Evolutionary conservation across 257 asterid species (phyloP).

Genomic region (Solanum bukasovii): DNA sequence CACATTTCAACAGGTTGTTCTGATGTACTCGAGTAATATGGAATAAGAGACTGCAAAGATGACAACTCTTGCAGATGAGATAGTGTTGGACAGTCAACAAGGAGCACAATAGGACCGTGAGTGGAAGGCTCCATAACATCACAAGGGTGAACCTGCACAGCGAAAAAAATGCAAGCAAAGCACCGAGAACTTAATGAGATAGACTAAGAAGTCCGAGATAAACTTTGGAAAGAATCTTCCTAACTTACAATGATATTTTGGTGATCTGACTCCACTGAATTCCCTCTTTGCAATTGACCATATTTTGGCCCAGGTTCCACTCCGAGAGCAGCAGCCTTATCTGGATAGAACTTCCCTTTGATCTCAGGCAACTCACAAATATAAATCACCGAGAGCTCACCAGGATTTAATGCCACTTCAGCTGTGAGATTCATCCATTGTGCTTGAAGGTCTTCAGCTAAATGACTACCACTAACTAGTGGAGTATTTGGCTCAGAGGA

Average conservation of each 20-base stretch:
- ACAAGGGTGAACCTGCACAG: constrained; percentile 62
- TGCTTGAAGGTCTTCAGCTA: neutral
- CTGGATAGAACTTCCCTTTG: constrained; percentile 71
- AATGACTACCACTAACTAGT: neutral
- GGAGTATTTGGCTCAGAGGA: constrained; percentile 6
- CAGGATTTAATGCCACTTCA: constrained; percentile 30
- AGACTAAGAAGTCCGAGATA: neutral
- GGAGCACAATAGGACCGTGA: constrained; percentile 72
- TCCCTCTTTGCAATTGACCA: constrained; percentile 69
- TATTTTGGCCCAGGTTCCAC: constrained; percentile 75
- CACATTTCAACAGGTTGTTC: constrained; percentile 26
- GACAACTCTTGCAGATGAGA: constrained; percentile 45
- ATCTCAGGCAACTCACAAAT: constrained; percentile 65
- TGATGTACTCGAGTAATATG: constrained; percentile 18
- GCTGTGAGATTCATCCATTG: neutral
- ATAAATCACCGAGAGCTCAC: constrained; percentile 65
- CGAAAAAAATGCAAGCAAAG: neutral
- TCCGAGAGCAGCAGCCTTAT: constrained; percentile 67
- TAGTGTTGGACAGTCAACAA: constrained; percentile 81
- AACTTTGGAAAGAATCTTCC: neutral
- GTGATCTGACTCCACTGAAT: constrained; percentile 57
- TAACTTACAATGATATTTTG: constrained; percentile 42
- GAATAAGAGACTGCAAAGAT: constrained; percentile 9
- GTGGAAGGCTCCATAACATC: constrained; percentile 75
- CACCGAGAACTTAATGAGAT: neutral